phyloP scores from a whole-genome alignment of 441 rosid species.

The Erysimum cheiri region DNA sequence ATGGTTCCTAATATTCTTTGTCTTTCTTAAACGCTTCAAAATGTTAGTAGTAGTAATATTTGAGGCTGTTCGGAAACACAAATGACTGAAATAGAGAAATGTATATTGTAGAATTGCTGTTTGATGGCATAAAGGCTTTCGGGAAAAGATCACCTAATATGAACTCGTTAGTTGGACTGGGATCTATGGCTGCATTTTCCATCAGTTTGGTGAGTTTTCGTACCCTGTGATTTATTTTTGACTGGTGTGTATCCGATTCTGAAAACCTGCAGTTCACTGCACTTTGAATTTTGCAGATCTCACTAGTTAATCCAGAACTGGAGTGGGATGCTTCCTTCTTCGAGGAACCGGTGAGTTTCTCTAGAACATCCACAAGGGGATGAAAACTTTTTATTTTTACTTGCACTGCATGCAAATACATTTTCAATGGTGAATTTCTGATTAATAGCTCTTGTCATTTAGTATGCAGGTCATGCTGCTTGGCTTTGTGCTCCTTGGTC shows the following conservation, averaged over 20 bases:
- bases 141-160: conserved; percentile 92
- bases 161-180: conserved; percentile 96
- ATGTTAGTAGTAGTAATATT: conserved; percentile 11
- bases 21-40: conserved; percentile 7
- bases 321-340: conserved; percentile 97
- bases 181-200: conserved; percentile 82
- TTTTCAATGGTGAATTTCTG: conserved; percentile 46
- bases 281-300: conserved; percentile 53
- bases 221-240: conserved; percentile 3
- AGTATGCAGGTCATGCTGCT: conserved; percentile 99
- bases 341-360: conserved; percentile 93
- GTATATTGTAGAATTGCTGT: conserved; percentile 66
- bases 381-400: not conserved
- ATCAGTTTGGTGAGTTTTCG: conserved; percentile 73
- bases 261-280: conserved; percentile 32
- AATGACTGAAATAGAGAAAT: conserved; percentile 22
- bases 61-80: conserved; percentile 16
- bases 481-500: conserved; percentile 95
- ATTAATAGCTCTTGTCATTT: conserved; percentile 59
- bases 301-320: conserved; percentile 84
- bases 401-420: conserved; percentile 18
- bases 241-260: conserved; percentile 29
- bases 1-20: conserved; percentile 7
- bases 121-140: conserved; percentile 85
- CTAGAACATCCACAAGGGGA: conserved; percentile 23